Evolutionary conservation across 208 protist species (phyloP).

Genomic region (Crithidia brevicula): DNA sequence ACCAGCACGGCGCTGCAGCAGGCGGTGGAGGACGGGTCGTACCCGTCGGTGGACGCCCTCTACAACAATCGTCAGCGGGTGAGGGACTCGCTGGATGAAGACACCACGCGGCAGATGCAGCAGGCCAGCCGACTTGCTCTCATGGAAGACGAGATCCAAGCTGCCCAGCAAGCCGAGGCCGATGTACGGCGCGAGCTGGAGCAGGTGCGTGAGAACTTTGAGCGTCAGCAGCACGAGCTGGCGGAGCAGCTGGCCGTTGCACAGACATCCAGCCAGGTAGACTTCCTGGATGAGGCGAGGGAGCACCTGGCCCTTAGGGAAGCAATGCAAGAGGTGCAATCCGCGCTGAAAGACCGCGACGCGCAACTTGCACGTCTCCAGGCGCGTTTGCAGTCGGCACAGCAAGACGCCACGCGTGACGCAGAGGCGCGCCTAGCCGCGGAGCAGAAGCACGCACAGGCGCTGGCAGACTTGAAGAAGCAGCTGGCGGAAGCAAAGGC

Average conservation of each 20-base stretch:
- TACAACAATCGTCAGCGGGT: conserved; percentile 14
- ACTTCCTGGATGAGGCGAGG: conserved; percentile 7
- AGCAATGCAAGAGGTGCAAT: conserved; percentile 2
- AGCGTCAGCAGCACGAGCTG: conserved; percentile 13
- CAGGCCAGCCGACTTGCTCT: conserved; percentile 21
- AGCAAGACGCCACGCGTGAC: conserved; percentile 1
- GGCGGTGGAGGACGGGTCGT: conserved; percentile 15
- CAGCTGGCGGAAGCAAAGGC: neutral
- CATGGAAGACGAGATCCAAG: conserved; percentile 28
- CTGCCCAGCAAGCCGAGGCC: conserved; percentile 15
- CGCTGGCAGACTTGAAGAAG: neutral
- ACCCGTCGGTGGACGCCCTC: conserved; percentile 10
- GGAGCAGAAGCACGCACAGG: neutral
- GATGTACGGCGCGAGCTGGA: neutral
- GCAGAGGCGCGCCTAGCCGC: conserved; percentile 1
- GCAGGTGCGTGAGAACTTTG: neutral
- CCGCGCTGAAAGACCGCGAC: conserved; percentile 1
- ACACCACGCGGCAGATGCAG: conserved; percentile 11
- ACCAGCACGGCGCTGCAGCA: conserved; percentile 15
- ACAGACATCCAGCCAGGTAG: conserved; percentile 5
- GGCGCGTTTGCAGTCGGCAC: neutral
- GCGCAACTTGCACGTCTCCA: neutral
- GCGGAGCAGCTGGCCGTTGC: conserved; percentile 15
- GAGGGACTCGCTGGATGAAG: conserved; percentile 10
- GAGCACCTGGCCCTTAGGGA: conserved; percentile 4